These are phyloP conservation scores for Grigorovia transvaalensis DNA, from an alignment of 805 yeast genomes.

Conservation along the genomic window DNA sequence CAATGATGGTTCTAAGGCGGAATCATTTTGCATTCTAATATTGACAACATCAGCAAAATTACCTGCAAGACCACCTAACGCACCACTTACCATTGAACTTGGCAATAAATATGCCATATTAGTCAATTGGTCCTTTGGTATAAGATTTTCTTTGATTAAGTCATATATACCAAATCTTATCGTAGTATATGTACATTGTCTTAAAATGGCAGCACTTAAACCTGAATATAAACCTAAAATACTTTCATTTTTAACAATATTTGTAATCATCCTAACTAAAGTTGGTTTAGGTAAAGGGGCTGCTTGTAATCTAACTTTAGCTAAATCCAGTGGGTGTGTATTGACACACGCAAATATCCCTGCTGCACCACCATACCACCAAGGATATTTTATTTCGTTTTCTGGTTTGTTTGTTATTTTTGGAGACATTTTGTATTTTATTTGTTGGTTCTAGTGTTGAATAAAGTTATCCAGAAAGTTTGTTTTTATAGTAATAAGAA, in stretches of 20 bases:
- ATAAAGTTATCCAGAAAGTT: neutral
- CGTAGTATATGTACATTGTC: constrained; percentile 85
- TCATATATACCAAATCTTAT: constrained; percentile 84
- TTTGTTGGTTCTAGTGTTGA: neutral
- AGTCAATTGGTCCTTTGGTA: constrained; percentile 36
- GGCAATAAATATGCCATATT: constrained; percentile 55
- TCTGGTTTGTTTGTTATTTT: neutral
- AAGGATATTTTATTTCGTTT: constrained; percentile 29
- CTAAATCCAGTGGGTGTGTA: constrained; percentile 78
- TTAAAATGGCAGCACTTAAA: constrained; percentile 64
- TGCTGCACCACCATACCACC: constrained; percentile 63
- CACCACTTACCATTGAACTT: constrained; percentile 78
- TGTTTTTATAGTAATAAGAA: neutral
- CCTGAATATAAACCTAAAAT: constrained; percentile 65
- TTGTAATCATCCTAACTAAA: constrained; percentile 41
- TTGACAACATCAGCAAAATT: constrained; percentile 84
- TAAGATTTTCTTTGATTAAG: constrained; percentile 48
- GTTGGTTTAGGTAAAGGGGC: constrained; percentile 58
- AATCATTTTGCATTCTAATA: constrained; percentile 85
- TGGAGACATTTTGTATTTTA: neutral
- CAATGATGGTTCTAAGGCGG: constrained; percentile 49
- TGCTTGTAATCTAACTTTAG: constrained; percentile 80
- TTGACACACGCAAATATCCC: constrained; percentile 56
- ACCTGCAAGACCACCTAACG: constrained; percentile 75
- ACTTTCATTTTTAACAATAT: constrained; percentile 41